phyloP scores from a whole-genome alignment of 345 rosid species.

The Corchorus olitorius region DNA sequence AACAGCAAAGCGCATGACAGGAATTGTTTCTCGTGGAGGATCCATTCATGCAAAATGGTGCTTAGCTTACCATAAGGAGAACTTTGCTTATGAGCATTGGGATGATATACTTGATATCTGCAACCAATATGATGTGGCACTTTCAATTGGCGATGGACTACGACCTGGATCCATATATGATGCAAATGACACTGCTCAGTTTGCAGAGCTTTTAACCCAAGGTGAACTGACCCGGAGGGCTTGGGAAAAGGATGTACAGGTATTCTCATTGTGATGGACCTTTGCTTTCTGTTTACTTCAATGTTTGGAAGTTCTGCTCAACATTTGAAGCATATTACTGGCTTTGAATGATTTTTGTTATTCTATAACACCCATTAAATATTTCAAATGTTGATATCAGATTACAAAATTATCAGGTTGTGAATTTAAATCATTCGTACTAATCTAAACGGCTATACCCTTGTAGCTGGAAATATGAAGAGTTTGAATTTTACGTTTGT shows the following conservation, averaged over 20 bases:
- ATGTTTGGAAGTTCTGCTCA: conserved; percentile 1
- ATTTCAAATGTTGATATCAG: background rate
- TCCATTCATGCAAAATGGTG: conserved; percentile 99
- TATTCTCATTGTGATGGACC: conserved; percentile 22
- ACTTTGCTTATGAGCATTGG: conserved; percentile 98
- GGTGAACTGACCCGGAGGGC: conserved; percentile 98
- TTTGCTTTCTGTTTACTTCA: conserved; percentile 10
- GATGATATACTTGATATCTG: conserved; percentile 96
- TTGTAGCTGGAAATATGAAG: background rate
- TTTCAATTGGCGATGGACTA: conserved; percentile 94
- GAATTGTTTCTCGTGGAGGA: conserved; percentile 96
- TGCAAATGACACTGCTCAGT: conserved; percentile 98
- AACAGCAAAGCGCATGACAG: conserved; percentile 95
- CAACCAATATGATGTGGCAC: conserved; percentile 92
- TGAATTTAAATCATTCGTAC: background rate
- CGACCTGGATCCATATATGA: conserved; percentile 98
- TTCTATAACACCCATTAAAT: background rate
- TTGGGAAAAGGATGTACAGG: conserved; percentile 99
- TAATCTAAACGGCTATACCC: too few species aligned
- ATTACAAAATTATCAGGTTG: background rate
- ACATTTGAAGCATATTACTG: background rate
- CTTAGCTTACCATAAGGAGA: conserved; percentile 90
- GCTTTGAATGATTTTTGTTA: background rate
- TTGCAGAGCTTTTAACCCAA: conserved; percentile 98
- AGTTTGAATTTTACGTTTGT: conserved; percentile 11